Conservation (phyloP, 2,329 filamentous ascomycete species). For the Epichloe hybrida region DNA sequence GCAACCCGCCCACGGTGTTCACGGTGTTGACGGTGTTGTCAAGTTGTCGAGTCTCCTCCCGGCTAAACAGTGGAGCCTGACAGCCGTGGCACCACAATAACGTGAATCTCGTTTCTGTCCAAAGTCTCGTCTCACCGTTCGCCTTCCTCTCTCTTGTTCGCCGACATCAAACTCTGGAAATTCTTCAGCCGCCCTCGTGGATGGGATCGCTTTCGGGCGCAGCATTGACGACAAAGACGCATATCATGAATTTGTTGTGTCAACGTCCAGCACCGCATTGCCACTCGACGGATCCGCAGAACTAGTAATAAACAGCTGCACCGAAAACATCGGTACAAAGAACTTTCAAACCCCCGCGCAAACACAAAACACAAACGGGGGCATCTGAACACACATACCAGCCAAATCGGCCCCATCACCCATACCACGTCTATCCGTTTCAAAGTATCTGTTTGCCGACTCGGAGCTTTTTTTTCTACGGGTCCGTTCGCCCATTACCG, state of each 20-base stretch:
- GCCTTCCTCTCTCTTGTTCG: not conserved
- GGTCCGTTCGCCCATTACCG: not conserved
- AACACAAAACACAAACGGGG: not conserved
- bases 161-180: not conserved
- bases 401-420: not conserved
- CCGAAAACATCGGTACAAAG: not conserved
- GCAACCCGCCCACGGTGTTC: not conserved
- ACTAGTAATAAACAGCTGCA: not conserved
- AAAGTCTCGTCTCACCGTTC: too few relatives aligned
- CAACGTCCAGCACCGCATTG: not conserved
- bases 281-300: not conserved
- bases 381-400: not conserved
- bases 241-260: conserved; percentile 1
- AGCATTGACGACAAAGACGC: not conserved
- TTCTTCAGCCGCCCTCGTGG: not conserved
- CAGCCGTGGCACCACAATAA: not conserved
- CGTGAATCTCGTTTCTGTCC: not conserved
- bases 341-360: not conserved
- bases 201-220: not conserved
- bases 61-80: conserved; percentile 1
- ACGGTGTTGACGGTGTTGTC: not conserved
- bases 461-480: not conserved
- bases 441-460: not conserved
- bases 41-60: not conserved
- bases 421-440: not conserved